Evolutionary conservation across 805 yeast species (phyloP), one percentile per base, ranked within the genome.

Genomic region (Ogataea nonfermentans): DNA sequence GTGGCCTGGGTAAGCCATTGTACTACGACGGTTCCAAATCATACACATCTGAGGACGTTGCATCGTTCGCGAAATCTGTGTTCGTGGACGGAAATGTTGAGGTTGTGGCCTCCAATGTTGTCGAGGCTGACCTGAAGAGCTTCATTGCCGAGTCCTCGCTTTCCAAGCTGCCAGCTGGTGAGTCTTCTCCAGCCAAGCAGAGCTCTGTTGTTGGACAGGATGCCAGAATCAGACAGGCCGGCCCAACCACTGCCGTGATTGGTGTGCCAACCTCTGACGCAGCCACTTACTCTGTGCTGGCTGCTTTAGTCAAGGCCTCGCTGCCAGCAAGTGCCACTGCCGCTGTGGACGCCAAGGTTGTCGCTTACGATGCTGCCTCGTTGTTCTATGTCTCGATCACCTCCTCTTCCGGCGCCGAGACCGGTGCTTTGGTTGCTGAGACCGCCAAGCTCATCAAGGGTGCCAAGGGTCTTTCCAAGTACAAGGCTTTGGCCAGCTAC

Each of bases 1-100:
- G 66, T 46, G 97, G 96, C 40, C 78, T 86, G 57, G 97, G 96
- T 58, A 78, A 82, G 67, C 83, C 95, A 49, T 73, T 87, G 56
- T 74, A 74, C 63, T 86, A 76, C 62, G 84, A 84, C 63, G 84
- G 86, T 46, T 65, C 73, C 49, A 67, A 71, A 53, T 56, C 78
- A 31, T 69, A 79, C 52, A 47, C 81, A 24, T 55, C 77, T 39
- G 88, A 81, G 39, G 88, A 83, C 45, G 72, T 93, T 58, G 71
- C 75, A 54, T 63, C 63, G 30, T 86, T 70, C 61, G 90, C 95
- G 48, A 65, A 76, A 49, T 67, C 75, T 55, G 84, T 74, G 39
- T 88, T 79, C 76, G 75, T 79, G 49, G 70, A 78, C 56, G 76
- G 80, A 49, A 85, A 85, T 70, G 70, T 90, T 50, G 78, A 79